Percentiles rank a stretch among this genome's conserved stretches.
Conservation (phyloP, 257 asterid genomes). For the Nemophila menziesii region DNA sequence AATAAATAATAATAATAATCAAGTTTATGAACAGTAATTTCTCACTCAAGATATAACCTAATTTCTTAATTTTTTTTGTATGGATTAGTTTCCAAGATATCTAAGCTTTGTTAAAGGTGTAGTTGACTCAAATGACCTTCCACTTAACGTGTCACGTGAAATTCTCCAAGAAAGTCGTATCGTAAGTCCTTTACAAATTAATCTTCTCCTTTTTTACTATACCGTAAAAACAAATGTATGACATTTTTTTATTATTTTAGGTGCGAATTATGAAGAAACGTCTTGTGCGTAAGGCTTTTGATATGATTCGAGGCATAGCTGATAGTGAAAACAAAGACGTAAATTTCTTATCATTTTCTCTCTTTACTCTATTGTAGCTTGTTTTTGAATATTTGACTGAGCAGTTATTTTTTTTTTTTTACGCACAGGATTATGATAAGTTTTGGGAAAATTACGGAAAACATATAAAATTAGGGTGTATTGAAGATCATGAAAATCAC, state of each 20-base stretch:
- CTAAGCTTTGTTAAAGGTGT: conserved; percentile 95
- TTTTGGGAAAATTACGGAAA: conserved; percentile 95
- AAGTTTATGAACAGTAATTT: neutral
- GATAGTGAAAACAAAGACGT: conserved; percentile 82
- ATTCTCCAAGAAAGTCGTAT: conserved; percentile 97
- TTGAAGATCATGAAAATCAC: conserved; percentile 96
- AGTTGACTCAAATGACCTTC: conserved; percentile 97
- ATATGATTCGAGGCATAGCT: conserved; percentile 88
- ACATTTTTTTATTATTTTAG: conserved; percentile 23
- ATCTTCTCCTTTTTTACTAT: neutral
- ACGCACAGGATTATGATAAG: conserved; percentile 61
- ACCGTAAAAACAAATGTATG: neutral
- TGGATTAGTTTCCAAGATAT: conserved; percentile 82
- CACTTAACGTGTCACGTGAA: conserved; percentile 94
- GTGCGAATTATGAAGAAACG: conserved; percentile 95
- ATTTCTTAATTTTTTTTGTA: conserved; percentile 13
- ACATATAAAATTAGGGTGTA: conserved; percentile 81
- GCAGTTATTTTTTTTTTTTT: neutral
- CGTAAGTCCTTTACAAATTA: conserved; percentile 37
- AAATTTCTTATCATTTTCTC: conserved; percentile 8
- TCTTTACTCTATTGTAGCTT: neutral
- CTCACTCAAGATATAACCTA: neutral
- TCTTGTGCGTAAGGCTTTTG: conserved; percentile 97
- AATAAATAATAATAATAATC: too few relatives aligned
- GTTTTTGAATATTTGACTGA: conserved; percentile 2